phyloP scores from a whole-genome alignment of 1,284 basidiomycete species.

The Rugiboletus extremiorientalis region DNA sequence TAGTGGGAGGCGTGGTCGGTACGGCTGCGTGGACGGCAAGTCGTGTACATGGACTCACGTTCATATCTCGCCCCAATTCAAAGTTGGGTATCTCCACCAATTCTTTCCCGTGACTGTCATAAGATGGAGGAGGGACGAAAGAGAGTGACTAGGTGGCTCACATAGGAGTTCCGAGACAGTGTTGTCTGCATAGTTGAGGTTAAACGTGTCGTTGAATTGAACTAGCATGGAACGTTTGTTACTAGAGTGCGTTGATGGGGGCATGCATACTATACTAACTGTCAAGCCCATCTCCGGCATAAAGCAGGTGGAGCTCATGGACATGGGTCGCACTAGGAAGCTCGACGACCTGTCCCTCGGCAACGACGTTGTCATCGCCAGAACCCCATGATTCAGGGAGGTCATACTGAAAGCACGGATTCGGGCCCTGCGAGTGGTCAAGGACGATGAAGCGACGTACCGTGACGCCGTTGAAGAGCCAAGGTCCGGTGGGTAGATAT shows the following conservation, averaged over 20 bases:
- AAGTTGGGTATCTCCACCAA: conserved; percentile 38
- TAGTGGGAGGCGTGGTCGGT: conserved; percentile 13
- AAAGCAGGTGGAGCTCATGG: conserved; percentile 46
- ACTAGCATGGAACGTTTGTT: conserved; percentile 13
- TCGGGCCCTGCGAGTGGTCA: not conserved
- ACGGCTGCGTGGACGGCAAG: not conserved
- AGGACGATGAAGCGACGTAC: conserved; percentile 19
- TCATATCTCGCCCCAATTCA: conserved; percentile 39
- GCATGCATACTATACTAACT: conserved; percentile 17
- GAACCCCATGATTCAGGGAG: conserved; percentile 39
- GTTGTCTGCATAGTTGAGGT: conserved; percentile 37
- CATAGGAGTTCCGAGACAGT: conserved; percentile 35
- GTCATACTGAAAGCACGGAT: conserved; percentile 29
- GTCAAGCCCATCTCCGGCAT: conserved; percentile 38
- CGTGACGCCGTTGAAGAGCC: conserved; percentile 36
- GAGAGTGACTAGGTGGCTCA: conserved; percentile 17
- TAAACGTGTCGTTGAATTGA: conserved; percentile 36
- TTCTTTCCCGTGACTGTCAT: conserved; percentile 39
- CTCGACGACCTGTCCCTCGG: conserved; percentile 38
- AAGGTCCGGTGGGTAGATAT: conserved; percentile 36
- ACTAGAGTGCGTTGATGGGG: not conserved
- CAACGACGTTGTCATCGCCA: conserved; percentile 39
- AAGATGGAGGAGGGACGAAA: not conserved
- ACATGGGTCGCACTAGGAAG: conserved; percentile 32
- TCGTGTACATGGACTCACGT: conserved; percentile 26